Base-by-base conservation (phyloP, 768 basidiomycete species). In the Calvatia gigantea region DNA sequence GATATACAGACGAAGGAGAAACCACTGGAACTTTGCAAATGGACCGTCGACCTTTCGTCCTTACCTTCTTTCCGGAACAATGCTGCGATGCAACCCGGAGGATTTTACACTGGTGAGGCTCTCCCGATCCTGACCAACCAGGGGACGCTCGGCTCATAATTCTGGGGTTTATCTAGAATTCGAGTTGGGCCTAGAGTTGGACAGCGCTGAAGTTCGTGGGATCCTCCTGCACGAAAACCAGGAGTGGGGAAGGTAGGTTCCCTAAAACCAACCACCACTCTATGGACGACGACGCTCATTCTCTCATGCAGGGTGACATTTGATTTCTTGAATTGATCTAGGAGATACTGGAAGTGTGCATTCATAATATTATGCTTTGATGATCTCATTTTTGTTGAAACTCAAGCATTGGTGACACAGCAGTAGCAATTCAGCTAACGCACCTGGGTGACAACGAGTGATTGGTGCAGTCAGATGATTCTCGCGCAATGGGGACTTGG, bases 1-100 rank as follows among this genome's bases (percentile, higher is more conserved):
- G 91, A 59, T 94, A 93, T 63, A 89, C 85, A 1, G 91, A 94
- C 65, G 91, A 94, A 73, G 88, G 88, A 27, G 88, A 88, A 64
- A 85, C 82, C 3, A 72, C 66, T n/a, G 58, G 88, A 91, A 65
- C 70, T 91, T 44, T 91, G 89, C 73, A 86, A 88, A 71, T 94
- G 91, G 91, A 92, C 87, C 8, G 91, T 94, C 31, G 87, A 94
- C 69, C 76, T 94, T 48, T 82, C 83, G 39, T 78, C 86, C 23
- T 70, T 94, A 50, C 91, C 91, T 35, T 84, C 83, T 46, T 93
- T 92, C 75, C 85, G 81, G 65, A 82, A 84, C 58, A 85, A 87
- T 60, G 86, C 87, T 47, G 72, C 70, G n/a, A 63, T 75, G 54
- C 75, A 79, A 39, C 67, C 73, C 35, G 74, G 75, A 46, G 90